Conservation (phyloP, 2,329 filamentous ascomycete species). For the Arthrobotrys sinensis region DNA sequence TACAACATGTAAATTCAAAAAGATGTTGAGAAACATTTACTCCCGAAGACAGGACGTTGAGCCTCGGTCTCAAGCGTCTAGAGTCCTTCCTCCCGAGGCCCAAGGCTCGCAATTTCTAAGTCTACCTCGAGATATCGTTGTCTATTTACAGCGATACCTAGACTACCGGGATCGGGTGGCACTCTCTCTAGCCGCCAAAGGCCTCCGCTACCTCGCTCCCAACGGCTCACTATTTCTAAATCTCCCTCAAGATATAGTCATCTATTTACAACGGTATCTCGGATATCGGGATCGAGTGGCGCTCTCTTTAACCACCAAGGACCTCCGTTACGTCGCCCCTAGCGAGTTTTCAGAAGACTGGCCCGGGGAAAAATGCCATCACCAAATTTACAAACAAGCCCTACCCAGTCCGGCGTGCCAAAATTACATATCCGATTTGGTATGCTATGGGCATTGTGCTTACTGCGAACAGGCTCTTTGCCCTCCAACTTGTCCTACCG, state of each 20-base stretch:
- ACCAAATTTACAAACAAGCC: not conserved
- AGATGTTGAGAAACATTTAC: too few species aligned
- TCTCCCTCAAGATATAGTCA: slow-evolving; percentile 4
- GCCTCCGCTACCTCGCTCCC: too few species aligned
- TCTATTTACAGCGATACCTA: too few species aligned
- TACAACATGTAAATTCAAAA: too few species aligned
- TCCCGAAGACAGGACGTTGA: too few species aligned
- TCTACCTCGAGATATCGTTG: too few species aligned
- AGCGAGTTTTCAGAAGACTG: not conserved
- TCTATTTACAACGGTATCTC: not conserved
- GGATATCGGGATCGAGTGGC: slow-evolving; percentile 2
- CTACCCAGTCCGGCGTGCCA: not conserved
- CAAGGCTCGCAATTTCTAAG: too few species aligned
- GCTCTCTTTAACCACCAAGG: slow-evolving; percentile 15
- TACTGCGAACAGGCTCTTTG: slow-evolving; percentile 20
- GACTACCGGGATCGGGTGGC: too few species aligned
- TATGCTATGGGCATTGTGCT: not conserved
- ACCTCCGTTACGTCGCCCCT: not conserved
- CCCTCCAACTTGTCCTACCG: slow-evolving; percentile 24
- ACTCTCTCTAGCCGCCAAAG: too few species aligned
- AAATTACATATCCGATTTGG: too few species aligned
- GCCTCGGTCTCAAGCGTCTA: too few species aligned
- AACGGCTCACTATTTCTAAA: not conserved
- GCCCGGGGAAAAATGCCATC: not conserved
- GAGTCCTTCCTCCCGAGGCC: too few species aligned